Conservation (phyloP, 2,329 filamentous ascomycete species). For the Beauveria sp. region DNA sequence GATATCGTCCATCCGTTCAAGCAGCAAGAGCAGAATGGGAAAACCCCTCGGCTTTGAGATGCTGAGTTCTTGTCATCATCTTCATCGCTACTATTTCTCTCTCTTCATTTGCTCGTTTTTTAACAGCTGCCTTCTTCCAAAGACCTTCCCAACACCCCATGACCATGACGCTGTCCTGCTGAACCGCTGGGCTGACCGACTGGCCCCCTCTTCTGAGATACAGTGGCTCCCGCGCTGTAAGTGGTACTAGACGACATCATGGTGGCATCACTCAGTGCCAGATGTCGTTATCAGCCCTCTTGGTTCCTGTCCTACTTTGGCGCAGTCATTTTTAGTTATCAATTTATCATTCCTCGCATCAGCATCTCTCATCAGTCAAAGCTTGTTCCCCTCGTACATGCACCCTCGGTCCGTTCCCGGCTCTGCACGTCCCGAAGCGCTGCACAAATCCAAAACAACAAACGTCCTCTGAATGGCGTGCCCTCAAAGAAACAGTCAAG, state of each 20-base stretch:
- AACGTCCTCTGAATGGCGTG: not conserved
- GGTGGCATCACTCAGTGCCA: not conserved
- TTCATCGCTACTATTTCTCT: no score
- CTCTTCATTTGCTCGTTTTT: no score
- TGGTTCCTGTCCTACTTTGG: not conserved
- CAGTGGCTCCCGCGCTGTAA: not conserved
- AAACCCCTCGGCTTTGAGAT: no score
- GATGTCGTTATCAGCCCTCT: not conserved
- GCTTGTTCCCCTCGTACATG: not conserved
- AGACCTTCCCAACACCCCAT: not conserved
- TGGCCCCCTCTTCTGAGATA: not conserved
- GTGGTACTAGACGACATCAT: not conserved
- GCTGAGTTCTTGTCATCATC: no score
- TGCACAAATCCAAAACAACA: not conserved
- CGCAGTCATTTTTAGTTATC: not conserved
- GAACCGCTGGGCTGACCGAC: not conserved
- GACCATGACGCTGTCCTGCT: constrained; percentile 3
- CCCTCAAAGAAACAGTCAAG: not conserved
- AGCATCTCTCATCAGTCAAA: not conserved
- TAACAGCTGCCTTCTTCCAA: no score
- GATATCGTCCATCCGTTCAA: not conserved
- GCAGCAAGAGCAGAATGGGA: not conserved
- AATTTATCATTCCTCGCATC: not conserved
- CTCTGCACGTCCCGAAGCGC: not conserved
- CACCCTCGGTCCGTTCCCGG: not conserved